phyloP scores from a whole-genome alignment of 345 rosid genomes.

The Citrus glauca region DNA sequence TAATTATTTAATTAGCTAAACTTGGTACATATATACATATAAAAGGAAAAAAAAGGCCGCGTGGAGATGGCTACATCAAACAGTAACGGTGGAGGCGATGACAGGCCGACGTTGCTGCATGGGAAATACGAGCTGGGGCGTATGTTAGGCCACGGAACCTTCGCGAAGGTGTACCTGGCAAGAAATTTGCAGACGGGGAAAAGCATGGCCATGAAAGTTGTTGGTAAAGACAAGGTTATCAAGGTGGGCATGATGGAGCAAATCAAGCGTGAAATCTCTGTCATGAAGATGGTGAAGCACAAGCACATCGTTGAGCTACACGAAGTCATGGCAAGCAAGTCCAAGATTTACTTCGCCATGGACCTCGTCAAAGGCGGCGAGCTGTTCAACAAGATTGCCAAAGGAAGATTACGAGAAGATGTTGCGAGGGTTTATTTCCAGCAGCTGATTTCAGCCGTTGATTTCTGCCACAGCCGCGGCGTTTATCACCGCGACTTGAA shows the following conservation, averaged over 20 bases:
- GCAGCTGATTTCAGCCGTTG: slow-evolving; percentile 76
- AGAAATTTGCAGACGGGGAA: slow-evolving; percentile 53
- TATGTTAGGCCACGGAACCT: slow-evolving; percentile 77
- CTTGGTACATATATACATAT: not conserved
- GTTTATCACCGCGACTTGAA: slow-evolving; percentile 88
- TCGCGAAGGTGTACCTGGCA: slow-evolving; percentile 85
- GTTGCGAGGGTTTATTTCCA: slow-evolving; percentile 71
- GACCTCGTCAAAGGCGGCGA: slow-evolving; percentile 93
- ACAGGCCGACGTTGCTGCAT: slow-evolving; percentile 42
- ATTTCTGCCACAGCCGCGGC: slow-evolving; percentile 92
- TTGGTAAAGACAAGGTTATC: slow-evolving; percentile 82
- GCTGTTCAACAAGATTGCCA: slow-evolving; percentile 58
- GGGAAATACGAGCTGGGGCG: slow-evolving; percentile 92
- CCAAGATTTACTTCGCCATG: slow-evolving; percentile 93
- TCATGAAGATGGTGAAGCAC: slow-evolving; percentile 94
- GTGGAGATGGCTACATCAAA: not conserved
- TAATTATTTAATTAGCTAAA: too few species aligned
- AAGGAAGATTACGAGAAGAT: slow-evolving; percentile 73
- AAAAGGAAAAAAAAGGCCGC: too few species aligned
- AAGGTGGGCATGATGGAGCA: slow-evolving; percentile 89
- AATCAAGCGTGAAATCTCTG: slow-evolving; percentile 83
- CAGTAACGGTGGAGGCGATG: slow-evolving; percentile 12
- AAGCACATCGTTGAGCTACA: slow-evolving; percentile 77
- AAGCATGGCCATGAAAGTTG: slow-evolving; percentile 83
- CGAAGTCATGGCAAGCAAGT: slow-evolving; percentile 94